Evolutionary conservation across 2,329 filamentous ascomycete genomes (phyloP).

Genomic region (Kalmusia sp.): DNA sequence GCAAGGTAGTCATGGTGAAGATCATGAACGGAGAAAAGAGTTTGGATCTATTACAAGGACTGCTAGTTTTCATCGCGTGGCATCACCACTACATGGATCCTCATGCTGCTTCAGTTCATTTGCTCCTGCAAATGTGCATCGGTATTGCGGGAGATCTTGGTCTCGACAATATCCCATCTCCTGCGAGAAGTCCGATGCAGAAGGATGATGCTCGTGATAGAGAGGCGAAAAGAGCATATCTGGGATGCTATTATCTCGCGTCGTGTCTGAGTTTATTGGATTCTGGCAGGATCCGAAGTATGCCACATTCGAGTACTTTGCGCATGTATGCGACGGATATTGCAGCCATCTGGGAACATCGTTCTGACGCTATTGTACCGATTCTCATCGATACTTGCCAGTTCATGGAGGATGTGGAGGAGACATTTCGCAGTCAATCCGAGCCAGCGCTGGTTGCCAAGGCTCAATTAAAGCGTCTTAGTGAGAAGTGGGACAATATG

Average conservation of each 20-base stretch:
- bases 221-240: slow-evolving; percentile 42
- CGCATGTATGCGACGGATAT: slow-evolving; percentile 42
- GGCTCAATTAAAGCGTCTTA: slow-evolving; percentile 41
- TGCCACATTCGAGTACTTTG: slow-evolving; percentile 35
- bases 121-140: slow-evolving; percentile 42
- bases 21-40: slow-evolving; percentile 46
- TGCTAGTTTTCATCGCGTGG: slow-evolving; percentile 46
- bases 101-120: slow-evolving; percentile 40
- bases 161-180: slow-evolving; percentile 33
- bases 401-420: slow-evolving; percentile 45
- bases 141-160: slow-evolving; percentile 41
- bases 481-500: slow-evolving; percentile 43
- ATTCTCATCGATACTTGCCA: slow-evolving; percentile 41
- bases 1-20: slow-evolving; percentile 42
- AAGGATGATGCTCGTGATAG: slow-evolving; percentile 31
- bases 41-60: slow-evolving; percentile 39
- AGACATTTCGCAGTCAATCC: slow-evolving; percentile 36
- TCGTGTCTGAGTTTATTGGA: slow-evolving; percentile 37
- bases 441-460: slow-evolving; percentile 39
- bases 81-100: slow-evolving; percentile 47
- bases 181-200: slow-evolving; percentile 24
- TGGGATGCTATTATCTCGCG: slow-evolving; percentile 45
- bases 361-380: slow-evolving; percentile 38
- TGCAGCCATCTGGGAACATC: slow-evolving; percentile 37
- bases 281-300: slow-evolving; percentile 26